A percentile compares a stretch with the other conserved stretches of the same genome.
Evolutionary conservation across 352 stramenopile species (phyloP).

Genomic region (Hyaloperonospora arabidopsidis): DNA sequence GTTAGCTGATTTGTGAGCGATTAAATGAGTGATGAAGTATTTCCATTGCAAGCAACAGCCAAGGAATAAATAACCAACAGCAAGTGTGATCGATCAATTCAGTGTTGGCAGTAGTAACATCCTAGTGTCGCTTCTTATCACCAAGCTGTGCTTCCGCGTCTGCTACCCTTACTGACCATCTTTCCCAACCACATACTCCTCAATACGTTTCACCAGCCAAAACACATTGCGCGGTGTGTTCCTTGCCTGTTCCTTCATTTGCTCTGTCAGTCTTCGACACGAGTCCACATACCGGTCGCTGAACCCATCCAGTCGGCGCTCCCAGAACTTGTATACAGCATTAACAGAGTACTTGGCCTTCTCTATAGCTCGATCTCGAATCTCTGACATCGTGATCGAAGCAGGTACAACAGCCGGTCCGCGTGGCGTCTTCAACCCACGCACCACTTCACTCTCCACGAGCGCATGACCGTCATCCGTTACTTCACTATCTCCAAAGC

Average conservation of each 20-base stretch:
- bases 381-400: slow-evolving; percentile 37
- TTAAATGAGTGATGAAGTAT: too few species aligned
- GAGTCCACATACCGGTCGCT: slow-evolving; percentile 63
- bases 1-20: too few species aligned
- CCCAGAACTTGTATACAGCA: slow-evolving; percentile 71
- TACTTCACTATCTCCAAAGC: slow-evolving; percentile 28
- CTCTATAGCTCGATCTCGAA: slow-evolving; percentile 31
- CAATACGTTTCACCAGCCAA: slow-evolving; percentile 44
- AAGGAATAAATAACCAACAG: too few species aligned
- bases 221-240: slow-evolving; percentile 38
- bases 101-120: too few species aligned
- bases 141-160: not conserved
- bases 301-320: slow-evolving; percentile 53
- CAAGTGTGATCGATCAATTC: too few species aligned
- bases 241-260: slow-evolving; percentile 58
- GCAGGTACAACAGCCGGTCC: slow-evolving; percentile 38
- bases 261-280: slow-evolving; percentile 41
- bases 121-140: too few species aligned
- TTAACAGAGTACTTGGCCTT: slow-evolving; percentile 42
- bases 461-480: slow-evolving; percentile 35
- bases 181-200: slow-evolving; percentile 31
- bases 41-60: too few species aligned
- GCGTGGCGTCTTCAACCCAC: slow-evolving; percentile 32
- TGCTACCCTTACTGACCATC: slow-evolving; percentile 11
- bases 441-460: slow-evolving; percentile 43